Evolutionary conservation across 495 filamentous ascomycete species (phyloP).

Genomic region (Neurospora sp.): DNA sequence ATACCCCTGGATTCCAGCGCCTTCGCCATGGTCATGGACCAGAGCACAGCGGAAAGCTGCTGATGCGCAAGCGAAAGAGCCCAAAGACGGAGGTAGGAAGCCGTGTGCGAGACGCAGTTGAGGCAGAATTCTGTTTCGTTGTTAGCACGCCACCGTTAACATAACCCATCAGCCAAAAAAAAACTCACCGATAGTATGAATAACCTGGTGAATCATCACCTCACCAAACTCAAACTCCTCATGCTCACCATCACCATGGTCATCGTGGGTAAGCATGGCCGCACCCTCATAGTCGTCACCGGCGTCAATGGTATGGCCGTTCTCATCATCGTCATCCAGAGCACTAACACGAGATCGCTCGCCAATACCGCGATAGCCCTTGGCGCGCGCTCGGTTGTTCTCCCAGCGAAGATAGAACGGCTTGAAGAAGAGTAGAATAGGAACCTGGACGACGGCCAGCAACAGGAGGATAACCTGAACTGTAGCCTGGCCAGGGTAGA

Average conservation of each 20-base stretch:
- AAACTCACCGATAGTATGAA: slow-evolving; percentile 85
- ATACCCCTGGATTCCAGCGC: slow-evolving; percentile 58
- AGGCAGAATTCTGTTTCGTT: slow-evolving; percentile 75
- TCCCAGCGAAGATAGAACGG: slow-evolving; percentile 88
- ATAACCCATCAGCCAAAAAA: neutral
- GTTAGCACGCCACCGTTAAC: neutral
- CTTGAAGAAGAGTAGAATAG: slow-evolving; percentile 87
- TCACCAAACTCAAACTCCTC: slow-evolving; percentile 96
- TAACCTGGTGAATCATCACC: slow-evolving; percentile 97
- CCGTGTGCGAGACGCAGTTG: slow-evolving; percentile 97
- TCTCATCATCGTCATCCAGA: slow-evolving; percentile 72
- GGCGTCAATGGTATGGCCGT: slow-evolving; percentile 41
- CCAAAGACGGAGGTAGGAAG: slow-evolving; percentile 98
- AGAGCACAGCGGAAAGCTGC: slow-evolving; percentile 91
- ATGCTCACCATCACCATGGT: slow-evolving; percentile 64
- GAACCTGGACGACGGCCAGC: slow-evolving; percentile 75
- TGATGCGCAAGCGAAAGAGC: slow-evolving; percentile 95
- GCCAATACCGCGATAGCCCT: slow-evolving; percentile 87
- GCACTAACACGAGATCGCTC: slow-evolving; percentile 78
- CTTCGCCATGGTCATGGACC: slow-evolving; percentile 83
- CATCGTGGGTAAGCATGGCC: slow-evolving; percentile 79
- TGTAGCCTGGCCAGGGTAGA: slow-evolving; percentile 65
- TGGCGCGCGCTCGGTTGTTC: slow-evolving; percentile 75
- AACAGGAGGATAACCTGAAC: slow-evolving; percentile 77
- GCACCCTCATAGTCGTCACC: slow-evolving; percentile 72